Conservation (phyloP, 2,329 filamentous ascomycete species). For the Talaromyces sp. region DNA sequence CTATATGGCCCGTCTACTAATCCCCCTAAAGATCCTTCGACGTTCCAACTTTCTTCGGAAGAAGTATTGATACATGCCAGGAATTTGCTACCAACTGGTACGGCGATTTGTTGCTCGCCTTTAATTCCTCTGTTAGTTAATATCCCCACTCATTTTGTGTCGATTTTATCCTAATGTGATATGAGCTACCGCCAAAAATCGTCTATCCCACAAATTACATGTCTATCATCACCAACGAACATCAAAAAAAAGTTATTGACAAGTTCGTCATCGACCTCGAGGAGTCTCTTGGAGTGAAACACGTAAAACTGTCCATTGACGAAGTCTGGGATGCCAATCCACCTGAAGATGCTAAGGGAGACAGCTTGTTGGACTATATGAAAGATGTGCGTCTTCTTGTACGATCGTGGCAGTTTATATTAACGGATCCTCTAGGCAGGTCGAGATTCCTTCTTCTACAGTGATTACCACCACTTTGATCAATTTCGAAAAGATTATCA, state of each 20-base stretch:
- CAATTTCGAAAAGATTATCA: conserved; percentile 2
- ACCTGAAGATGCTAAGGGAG: neutral
- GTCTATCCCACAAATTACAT: neutral
- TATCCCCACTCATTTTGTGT: neutral
- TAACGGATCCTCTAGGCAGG: neutral
- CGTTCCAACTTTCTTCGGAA: neutral
- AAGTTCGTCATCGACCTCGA: neutral
- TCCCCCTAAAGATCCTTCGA: neutral
- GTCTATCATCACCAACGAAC: neutral
- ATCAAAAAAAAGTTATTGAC: neutral
- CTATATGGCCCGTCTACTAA: neutral
- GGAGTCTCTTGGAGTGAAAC: neutral
- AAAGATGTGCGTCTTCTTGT: neutral
- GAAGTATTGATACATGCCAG: neutral
- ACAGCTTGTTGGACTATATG: neutral
- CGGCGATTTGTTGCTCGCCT: neutral
- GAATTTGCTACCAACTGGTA: neutral
- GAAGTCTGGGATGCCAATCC: neutral
- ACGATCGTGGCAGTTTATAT: no score
- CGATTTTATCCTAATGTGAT: neutral
- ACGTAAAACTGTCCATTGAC: neutral
- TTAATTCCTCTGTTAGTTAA: neutral
- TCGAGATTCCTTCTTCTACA: neutral
- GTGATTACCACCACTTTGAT: neutral
- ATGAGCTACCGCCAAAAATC: neutral